Conservation (phyloP, 1,139 yeast species). For the Spathaspora sp. region DNA sequence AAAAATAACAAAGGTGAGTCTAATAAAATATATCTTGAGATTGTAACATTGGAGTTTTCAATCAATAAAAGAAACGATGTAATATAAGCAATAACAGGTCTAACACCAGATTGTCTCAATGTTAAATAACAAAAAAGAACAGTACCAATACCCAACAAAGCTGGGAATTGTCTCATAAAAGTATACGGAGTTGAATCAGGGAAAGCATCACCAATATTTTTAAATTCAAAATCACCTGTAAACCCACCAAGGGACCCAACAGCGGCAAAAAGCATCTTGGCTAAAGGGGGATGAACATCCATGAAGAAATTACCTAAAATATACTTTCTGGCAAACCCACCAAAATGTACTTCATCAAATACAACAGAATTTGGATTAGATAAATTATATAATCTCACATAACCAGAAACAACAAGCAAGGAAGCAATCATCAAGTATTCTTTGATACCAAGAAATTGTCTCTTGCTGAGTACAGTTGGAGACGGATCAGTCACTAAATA, state of each 20-base stretch:
- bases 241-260: constrained; percentile 73
- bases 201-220: constrained; percentile 64
- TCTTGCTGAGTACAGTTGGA: constrained; percentile 17
- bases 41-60: constrained; percentile 86
- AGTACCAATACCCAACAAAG: constrained; percentile 78
- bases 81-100: constrained; percentile 68
- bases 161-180: constrained; percentile 85
- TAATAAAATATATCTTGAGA: constrained; percentile 83
- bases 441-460: constrained; percentile 20
- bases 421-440: constrained; percentile 40
- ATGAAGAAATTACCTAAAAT: constrained; percentile 72
- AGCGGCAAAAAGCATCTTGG: constrained; percentile 84
- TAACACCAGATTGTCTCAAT: constrained; percentile 81
- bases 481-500: constrained; percentile 31
- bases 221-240: constrained; percentile 72
- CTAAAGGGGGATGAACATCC: constrained; percentile 95
- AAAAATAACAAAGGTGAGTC: constrained; percentile 92
- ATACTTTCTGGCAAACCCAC: constrained; percentile 76
- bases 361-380: constrained; percentile 34
- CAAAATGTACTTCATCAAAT: constrained; percentile 51
- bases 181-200: constrained; percentile 68
- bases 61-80: constrained; percentile 68
- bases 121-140: constrained; percentile 77
- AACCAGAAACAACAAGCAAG: constrained; percentile 53
- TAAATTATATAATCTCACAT: constrained; percentile 40